Conservation (phyloP, 768 basidiomycete species). For the Leccinum aurantiacum region DNA sequence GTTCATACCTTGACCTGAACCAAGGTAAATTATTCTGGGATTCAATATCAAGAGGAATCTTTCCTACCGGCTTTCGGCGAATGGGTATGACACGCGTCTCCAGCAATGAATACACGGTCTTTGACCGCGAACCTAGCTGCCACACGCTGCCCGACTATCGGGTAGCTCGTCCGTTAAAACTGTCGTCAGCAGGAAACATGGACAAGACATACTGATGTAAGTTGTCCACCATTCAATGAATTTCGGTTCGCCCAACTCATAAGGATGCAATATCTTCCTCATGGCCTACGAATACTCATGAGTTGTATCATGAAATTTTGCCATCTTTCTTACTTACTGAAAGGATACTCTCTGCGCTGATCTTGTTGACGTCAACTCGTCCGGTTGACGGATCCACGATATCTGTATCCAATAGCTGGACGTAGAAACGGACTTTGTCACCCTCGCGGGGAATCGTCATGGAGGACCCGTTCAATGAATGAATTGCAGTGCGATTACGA, state of each 20-base stretch:
- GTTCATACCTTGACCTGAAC: conserved; percentile 71
- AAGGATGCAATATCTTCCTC: conserved; percentile 57
- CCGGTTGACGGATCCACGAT: conserved; percentile 45
- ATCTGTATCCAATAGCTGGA: conserved; percentile 58
- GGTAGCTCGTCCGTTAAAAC: background rate
- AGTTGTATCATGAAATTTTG: background rate
- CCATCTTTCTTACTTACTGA: conserved; percentile 36
- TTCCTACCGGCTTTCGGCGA: conserved; percentile 60
- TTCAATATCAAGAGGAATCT: background rate
- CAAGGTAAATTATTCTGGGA: background rate
- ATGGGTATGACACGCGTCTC: conserved; percentile 73
- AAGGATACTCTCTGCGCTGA: conserved; percentile 52
- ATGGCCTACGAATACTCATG: conserved; percentile 42
- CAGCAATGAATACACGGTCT: conserved; percentile 74
- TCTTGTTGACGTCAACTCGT: conserved; percentile 52
- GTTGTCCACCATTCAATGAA: conserved; percentile 71
- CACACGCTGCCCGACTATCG: conserved; percentile 69
- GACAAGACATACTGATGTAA: conserved; percentile 54
- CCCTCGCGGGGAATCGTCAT: conserved; percentile 76
- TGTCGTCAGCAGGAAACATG: background rate
- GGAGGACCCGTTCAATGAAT: conserved; percentile 65
- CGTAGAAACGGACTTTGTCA: conserved; percentile 68
- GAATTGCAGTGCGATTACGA: conserved; percentile 61
- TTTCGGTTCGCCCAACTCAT: conserved; percentile 46
- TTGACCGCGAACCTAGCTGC: conserved; percentile 59